Percentiles rank a stretch among this genome's conserved stretches.
Conservation (phyloP, 2,329 filamentous ascomycete species). For the Neofusicoccum ribis region DNA sequence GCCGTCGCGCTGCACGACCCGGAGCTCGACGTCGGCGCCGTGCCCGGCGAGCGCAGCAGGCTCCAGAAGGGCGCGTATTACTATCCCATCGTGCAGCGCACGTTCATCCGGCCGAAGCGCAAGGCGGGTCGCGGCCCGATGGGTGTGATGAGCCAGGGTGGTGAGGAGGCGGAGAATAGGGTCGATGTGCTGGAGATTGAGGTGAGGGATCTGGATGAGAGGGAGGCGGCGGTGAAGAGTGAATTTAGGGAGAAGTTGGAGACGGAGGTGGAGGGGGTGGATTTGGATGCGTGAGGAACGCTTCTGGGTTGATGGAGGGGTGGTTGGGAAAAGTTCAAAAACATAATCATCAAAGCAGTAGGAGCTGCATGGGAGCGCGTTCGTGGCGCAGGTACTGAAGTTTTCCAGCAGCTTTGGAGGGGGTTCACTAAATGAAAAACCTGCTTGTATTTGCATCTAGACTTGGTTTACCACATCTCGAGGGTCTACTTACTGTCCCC, state of each 20-base stretch:
- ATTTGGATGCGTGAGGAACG: background rate
- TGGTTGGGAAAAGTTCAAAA: no score
- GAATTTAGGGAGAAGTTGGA: conserved; percentile 13
- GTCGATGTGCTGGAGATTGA: conserved; percentile 55
- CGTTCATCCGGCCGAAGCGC: conserved; percentile 51
- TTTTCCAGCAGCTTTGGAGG: no score
- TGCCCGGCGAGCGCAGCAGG: conserved; percentile 26
- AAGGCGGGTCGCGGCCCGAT: conserved; percentile 48
- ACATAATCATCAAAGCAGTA: no score
- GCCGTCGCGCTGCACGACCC: conserved; percentile 61
- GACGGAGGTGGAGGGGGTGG: conserved; percentile 4
- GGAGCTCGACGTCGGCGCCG: conserved; percentile 30
- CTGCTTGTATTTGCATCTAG: no score
- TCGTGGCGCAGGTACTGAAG: no score
- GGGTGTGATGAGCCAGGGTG: conserved; percentile 38
- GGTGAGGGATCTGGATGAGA: conserved; percentile 52
- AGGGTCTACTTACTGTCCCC: no score
- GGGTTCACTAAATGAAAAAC: no score
- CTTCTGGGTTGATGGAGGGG: background rate
- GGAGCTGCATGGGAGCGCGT: no score
- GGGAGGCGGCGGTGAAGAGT: conserved; percentile 42
- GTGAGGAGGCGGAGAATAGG: conserved; percentile 46
- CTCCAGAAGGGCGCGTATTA: conserved; percentile 59
- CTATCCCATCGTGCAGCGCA: conserved; percentile 60
- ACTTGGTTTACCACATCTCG: no score